Percentiles rank a stretch among this genome's conserved stretches.
These are phyloP conservation scores for Lumnitzera littorea DNA, from an alignment of 345 rosid genomes.

Conservation along the genomic window DNA sequence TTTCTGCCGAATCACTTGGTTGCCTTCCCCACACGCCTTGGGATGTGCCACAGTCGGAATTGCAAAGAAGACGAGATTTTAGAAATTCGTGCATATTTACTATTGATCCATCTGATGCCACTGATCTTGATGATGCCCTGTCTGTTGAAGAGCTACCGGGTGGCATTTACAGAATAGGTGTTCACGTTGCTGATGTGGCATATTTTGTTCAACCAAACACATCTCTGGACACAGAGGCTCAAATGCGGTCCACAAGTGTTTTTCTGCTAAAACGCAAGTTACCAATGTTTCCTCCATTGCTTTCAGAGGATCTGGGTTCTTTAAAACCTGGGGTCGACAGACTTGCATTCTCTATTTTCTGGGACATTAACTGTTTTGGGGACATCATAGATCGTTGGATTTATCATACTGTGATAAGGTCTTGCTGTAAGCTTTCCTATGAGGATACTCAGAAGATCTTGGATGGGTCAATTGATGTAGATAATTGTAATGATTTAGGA, in stretches of 20 bases:
- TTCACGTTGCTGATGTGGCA: conserved; percentile 86
- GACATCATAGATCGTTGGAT: conserved; percentile 67
- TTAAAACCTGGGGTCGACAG: conserved; percentile 80
- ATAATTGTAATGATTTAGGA: conserved; percentile 15
- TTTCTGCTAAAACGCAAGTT: conserved; percentile 56
- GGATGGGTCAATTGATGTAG: conserved; percentile 27
- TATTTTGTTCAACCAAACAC: conserved; percentile 81
- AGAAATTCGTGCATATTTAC: conserved; percentile 71
- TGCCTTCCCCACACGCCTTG: conserved; percentile 67
- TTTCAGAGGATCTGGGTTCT: conserved; percentile 67
- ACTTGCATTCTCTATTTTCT: conserved; percentile 76
- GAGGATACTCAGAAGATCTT: conserved; percentile 64
- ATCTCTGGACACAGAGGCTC: conserved; percentile 69
- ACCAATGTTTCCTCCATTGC: conserved; percentile 73
- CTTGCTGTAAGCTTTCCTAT: conserved; percentile 92
- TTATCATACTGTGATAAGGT: conserved; percentile 62
- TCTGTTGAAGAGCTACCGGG: conserved; percentile 56
- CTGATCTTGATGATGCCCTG: conserved; percentile 90
- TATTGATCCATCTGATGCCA: conserved; percentile 66
- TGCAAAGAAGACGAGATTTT: conserved; percentile 50
- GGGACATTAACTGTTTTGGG: conserved; percentile 58
- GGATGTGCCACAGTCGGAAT: conserved; percentile 65
- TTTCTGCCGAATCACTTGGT: conserved; percentile 45
- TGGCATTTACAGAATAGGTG: conserved; percentile 67
- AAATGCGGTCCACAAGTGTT: conserved; percentile 68